Conservation (phyloP, 1,139 yeast species). For the Kodamaea sp. region DNA sequence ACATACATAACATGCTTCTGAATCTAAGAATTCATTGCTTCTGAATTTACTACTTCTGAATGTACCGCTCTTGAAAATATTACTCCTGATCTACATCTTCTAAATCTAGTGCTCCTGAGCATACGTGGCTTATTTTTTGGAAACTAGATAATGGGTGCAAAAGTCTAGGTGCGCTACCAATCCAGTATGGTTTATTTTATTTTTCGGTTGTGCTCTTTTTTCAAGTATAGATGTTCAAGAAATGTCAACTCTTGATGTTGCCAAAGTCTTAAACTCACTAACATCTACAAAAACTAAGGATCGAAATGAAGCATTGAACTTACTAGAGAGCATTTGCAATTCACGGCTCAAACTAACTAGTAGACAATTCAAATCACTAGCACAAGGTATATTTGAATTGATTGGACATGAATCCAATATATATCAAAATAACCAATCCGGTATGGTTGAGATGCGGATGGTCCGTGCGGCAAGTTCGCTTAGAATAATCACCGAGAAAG, state of each 20-base stretch:
- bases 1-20: too few species aligned
- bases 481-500: constrained; percentile 27
- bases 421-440: constrained; percentile 27
- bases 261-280: constrained; percentile 18
- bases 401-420: constrained; percentile 40
- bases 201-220: constrained; percentile 3
- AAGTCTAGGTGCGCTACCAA: too few species aligned
- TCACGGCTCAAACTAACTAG: constrained; percentile 20
- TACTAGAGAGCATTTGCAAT: constrained; percentile 31
- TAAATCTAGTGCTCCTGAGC: too few species aligned
- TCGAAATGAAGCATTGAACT: constrained; percentile 47
- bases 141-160: too few species aligned
- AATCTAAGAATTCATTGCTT: too few species aligned
- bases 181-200: neutral
- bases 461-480: constrained; percentile 39
- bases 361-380: constrained; percentile 25
- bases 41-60: too few species aligned
- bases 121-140: too few species aligned
- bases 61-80: too few species aligned
- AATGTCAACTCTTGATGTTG: constrained; percentile 23
- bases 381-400: constrained; percentile 36
- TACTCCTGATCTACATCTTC: too few species aligned
- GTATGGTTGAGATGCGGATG: constrained; percentile 38
- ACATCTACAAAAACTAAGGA: constrained; percentile 50
- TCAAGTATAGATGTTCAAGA: neutral